phyloP scores from a whole-genome alignment of 768 basidiomycete species.

The Tylopilus sp. region DNA sequence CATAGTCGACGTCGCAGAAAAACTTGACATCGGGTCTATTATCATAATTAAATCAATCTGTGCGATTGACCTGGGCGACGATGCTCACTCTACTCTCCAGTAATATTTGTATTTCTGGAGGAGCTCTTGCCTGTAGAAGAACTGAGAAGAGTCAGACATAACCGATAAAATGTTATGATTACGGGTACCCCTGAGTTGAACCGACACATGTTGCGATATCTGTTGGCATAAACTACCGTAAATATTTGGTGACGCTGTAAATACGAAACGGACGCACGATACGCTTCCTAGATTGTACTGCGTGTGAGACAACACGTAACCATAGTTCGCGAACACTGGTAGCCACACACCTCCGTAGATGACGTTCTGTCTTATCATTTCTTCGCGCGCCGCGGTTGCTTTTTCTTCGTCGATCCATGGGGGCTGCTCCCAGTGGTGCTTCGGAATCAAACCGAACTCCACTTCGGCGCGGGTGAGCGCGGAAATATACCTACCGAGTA shows the following conservation, averaged over 20 bases:
- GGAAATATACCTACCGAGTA: constrained; percentile 27
- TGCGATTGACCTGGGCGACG: neutral
- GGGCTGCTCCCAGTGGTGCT: constrained; percentile 74
- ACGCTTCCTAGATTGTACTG: constrained; percentile 53
- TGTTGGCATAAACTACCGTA: constrained; percentile 21
- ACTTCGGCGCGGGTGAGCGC: constrained; percentile 32
- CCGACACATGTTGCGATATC: constrained; percentile 94
- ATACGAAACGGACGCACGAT: constrained; percentile 45
- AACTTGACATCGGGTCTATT: constrained; percentile 70
- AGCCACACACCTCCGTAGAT: constrained; percentile 57
- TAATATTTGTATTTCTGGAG: constrained; percentile 79
- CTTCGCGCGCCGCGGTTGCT: constrained; percentile 52
- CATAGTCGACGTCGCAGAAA: constrained; percentile 76
- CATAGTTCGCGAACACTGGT: neutral
- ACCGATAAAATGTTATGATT: neutral
- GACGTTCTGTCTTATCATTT: constrained; percentile 61
- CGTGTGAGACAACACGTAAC: constrained; percentile 5
- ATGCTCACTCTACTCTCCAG: constrained; percentile 82
- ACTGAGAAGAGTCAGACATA: constrained; percentile 38
- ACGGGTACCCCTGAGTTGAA: constrained; percentile 79
- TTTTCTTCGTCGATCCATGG: constrained; percentile 71
- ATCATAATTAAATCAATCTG: constrained; percentile 7
- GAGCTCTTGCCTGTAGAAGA: constrained; percentile 81
- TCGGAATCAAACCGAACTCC: constrained; percentile 62
- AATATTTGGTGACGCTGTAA: constrained; percentile 3